A percentile compares a stretch with the other conserved stretches of the same genome.
Evolutionary conservation across 1,284 basidiomycete genomes (phyloP).

Genomic region (Cryptococcus sp.): DNA sequence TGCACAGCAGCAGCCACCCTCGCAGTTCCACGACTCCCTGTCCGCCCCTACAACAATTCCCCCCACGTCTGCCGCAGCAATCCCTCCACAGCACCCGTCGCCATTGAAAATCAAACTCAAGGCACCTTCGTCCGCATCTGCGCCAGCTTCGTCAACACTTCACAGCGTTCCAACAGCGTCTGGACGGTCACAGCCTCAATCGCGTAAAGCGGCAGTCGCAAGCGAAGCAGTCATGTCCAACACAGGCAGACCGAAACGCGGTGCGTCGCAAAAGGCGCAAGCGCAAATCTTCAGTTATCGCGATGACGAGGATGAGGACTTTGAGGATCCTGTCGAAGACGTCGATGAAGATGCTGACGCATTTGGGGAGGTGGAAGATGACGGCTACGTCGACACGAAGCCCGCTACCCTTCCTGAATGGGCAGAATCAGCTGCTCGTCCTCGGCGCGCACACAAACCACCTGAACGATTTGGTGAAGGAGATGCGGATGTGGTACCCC

Average conservation of each 20-base stretch:
- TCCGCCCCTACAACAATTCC: not conserved
- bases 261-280: slow-evolving; percentile 14
- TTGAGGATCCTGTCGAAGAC: slow-evolving; percentile 14
- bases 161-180: slow-evolving; percentile 6
- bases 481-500: slow-evolving; percentile 35
- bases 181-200: not conserved
- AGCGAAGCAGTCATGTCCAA: slow-evolving; percentile 5
- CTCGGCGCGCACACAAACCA: slow-evolving; percentile 53
- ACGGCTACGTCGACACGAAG: not conserved
- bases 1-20: not conserved
- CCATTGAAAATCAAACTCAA: slow-evolving; percentile 28
- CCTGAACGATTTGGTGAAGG: slow-evolving; percentile 46
- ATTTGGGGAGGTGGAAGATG: slow-evolving; percentile 14
- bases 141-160: not conserved
- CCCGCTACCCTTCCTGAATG: slow-evolving; percentile 63
- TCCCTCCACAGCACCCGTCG: not conserved
- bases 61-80: slow-evolving; percentile 7
- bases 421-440: slow-evolving; percentile 11
- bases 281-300: slow-evolving; percentile 16
- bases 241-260: slow-evolving; percentile 18
- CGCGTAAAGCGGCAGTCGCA: not conserved
- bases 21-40: not conserved
- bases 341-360: slow-evolving; percentile 42
- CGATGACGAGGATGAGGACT: slow-evolving; percentile 30
- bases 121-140: not conserved